These are phyloP conservation scores for Aegilops speltoides DNA, from an alignment of 176 grass and related monocot species.

Conservation along the genomic window DNA sequence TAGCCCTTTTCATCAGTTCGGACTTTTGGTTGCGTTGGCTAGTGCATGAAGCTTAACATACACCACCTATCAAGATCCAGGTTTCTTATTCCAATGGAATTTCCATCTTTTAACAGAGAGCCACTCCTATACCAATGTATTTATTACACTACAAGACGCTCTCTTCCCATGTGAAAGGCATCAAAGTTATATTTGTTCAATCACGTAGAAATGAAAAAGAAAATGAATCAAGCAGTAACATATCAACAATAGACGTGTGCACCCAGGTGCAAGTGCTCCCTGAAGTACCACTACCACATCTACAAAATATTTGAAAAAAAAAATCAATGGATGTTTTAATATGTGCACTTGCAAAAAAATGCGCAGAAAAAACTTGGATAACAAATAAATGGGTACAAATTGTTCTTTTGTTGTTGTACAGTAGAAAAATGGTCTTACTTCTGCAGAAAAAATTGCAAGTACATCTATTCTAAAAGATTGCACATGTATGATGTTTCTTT, in stretches of 20 bases:
- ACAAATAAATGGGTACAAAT: not conserved
- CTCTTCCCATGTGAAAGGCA: not conserved
- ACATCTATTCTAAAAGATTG: not conserved
- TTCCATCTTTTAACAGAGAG: not conserved
- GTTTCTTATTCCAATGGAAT: not conserved
- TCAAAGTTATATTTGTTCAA: not conserved
- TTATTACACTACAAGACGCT: not conserved
- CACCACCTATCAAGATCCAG: not conserved
- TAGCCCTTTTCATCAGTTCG: too few species aligned
- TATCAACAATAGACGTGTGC: not conserved
- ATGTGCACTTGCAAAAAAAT: not conserved
- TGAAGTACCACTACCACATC: not conserved
- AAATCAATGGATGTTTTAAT: not conserved
- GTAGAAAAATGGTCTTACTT: not conserved
- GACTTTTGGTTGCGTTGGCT: too few species aligned
- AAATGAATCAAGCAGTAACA: constrained; percentile 11
- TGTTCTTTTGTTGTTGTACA: not conserved
- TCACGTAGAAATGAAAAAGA: not conserved
- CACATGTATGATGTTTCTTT: not conserved
- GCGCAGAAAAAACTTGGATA: too few species aligned
- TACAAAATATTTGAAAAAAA: not conserved
- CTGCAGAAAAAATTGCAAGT: not conserved
- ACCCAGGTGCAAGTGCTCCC: not conserved
- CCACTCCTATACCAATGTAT: not conserved
- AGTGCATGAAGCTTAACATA: not conserved